Conservation (phyloP, 1,284 basidiomycete genomes). For the Pyrrhoderma lamaoense region DNA sequence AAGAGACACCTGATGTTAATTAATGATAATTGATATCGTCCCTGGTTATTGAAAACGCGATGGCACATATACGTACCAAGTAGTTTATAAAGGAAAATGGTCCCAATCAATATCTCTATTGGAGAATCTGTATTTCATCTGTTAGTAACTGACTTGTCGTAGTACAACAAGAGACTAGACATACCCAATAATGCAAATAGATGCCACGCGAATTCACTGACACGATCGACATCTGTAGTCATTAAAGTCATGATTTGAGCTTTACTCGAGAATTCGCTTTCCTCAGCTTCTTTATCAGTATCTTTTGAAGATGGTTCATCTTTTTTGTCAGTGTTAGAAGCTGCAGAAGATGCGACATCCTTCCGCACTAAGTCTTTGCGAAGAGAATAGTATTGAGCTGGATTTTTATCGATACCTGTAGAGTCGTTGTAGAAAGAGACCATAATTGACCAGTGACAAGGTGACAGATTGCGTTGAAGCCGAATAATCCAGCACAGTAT, state of each 20-base stretch:
- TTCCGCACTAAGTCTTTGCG: slow-evolving; percentile 87
- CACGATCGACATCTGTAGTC: slow-evolving; percentile 87
- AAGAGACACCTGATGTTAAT: slow-evolving; percentile 46
- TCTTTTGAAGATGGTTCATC: slow-evolving; percentile 25
- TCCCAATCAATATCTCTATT: slow-evolving; percentile 77
- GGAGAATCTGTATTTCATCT: slow-evolving; percentile 57
- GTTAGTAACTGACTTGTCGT: slow-evolving; percentile 1
- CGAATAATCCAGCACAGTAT: slow-evolving; percentile 33
- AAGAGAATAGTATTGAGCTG: slow-evolving; percentile 86
- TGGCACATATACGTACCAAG: slow-evolving; percentile 45
- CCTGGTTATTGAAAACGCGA: neutral
- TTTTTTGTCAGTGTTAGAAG: slow-evolving; percentile 23
- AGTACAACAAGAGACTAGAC: slow-evolving; percentile 24
- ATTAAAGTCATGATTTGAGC: slow-evolving; percentile 84
- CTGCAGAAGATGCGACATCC: slow-evolving; percentile 65
- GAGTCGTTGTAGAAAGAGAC: slow-evolving; percentile 63
- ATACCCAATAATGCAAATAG: slow-evolving; percentile 57
- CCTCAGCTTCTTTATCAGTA: slow-evolving; percentile 43
- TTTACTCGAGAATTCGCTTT: slow-evolving; percentile 80
- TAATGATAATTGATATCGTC: neutral
- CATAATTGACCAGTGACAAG: slow-evolving; percentile 48
- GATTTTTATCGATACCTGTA: slow-evolving; percentile 67
- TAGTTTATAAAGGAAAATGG: slow-evolving; percentile 73
- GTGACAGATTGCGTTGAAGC: slow-evolving; percentile 31
- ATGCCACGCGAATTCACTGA: slow-evolving; percentile 81